phyloP scores from a whole-genome alignment of 768 basidiomycete species.

The Hydnomerulius pinastri region DNA sequence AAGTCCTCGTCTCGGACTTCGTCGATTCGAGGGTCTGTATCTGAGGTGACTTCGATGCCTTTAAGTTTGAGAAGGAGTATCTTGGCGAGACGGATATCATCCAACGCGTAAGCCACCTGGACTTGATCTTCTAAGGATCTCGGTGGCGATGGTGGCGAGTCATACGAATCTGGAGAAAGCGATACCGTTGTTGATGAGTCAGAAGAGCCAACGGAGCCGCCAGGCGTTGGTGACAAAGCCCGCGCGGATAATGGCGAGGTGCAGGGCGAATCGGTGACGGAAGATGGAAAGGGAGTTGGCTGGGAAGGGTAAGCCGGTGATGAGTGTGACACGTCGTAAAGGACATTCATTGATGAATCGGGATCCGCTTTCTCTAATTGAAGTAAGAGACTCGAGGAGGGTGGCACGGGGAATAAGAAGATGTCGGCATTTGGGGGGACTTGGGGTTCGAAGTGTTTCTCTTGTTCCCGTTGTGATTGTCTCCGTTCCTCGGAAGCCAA shows the following conservation, averaged over 20 bases:
- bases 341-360: not conserved
- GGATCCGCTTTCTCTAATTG: slow-evolving; percentile 5
- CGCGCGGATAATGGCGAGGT: slow-evolving; percentile 7
- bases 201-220: not conserved
- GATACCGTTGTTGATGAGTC: slow-evolving; percentile 26
- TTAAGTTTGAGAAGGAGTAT: slow-evolving; percentile 60
- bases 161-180: slow-evolving; percentile 42
- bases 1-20: slow-evolving; percentile 55
- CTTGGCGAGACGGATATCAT: slow-evolving; percentile 68
- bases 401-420: slow-evolving; percentile 2
- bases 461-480: slow-evolving; percentile 12
- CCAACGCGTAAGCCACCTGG: slow-evolving; percentile 65
- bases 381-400: not conserved
- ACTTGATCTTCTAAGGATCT: slow-evolving; percentile 61
- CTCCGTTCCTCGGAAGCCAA: slow-evolving; percentile 45
- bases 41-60: slow-evolving; percentile 59
- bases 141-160: slow-evolving; percentile 45
- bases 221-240: slow-evolving; percentile 20
- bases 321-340: not conserved
- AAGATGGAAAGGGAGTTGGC: not conserved
- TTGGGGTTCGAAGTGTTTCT: not conserved
- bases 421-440: not conserved
- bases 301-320: not conserved
- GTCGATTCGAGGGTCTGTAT: slow-evolving; percentile 64
- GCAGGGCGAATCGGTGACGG: not conserved